Conservation (phyloP, 495 filamentous ascomycete genomes). For the Xylaria flabelliformis region DNA sequence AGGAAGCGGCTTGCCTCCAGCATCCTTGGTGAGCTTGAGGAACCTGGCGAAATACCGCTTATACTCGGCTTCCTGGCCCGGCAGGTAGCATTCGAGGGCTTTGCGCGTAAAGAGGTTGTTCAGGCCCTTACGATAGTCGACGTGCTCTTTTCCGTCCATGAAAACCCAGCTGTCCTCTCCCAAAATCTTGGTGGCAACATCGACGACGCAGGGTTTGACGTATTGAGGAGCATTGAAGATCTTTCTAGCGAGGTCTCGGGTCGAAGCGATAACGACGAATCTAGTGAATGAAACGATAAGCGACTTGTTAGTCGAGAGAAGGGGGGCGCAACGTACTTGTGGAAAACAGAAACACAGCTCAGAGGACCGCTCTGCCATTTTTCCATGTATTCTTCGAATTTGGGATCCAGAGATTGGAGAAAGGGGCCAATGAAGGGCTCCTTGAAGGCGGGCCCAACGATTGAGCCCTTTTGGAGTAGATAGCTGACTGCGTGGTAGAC, state of each 20-base stretch:
- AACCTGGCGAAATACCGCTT: slow-evolving; percentile 83
- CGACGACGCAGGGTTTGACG: slow-evolving; percentile 97
- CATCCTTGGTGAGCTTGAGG: slow-evolving; percentile 72
- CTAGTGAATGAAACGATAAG: slow-evolving; percentile 50
- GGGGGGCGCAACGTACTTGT: slow-evolving; percentile 75
- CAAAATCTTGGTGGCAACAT: slow-evolving; percentile 92
- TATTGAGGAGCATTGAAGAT: slow-evolving; percentile 93
- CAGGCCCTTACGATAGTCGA: slow-evolving; percentile 95
- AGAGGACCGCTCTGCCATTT: slow-evolving; percentile 92
- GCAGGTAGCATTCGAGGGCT: slow-evolving; percentile 86
- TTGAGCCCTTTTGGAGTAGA: slow-evolving; percentile 82
- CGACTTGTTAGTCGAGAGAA: not conserved
- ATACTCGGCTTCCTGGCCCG: slow-evolving; percentile 91
- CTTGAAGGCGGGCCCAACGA: slow-evolving; percentile 83
- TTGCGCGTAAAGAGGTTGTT: slow-evolving; percentile 94
- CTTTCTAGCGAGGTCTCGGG: slow-evolving; percentile 94
- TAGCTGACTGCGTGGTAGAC: slow-evolving; percentile 70
- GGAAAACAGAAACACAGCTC: slow-evolving; percentile 98
- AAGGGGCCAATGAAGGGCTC: slow-evolving; percentile 96
- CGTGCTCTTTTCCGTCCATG: slow-evolving; percentile 91
- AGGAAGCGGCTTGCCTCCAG: slow-evolving; percentile 72
- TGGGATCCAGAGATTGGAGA: slow-evolving; percentile 87
- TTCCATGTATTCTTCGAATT: slow-evolving; percentile 85
- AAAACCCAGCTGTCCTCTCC: slow-evolving; percentile 96
- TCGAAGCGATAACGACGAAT: slow-evolving; percentile 97